These are phyloP conservation scores for Huntiella savannae DNA, from an alignment of 2,329 filamentous ascomycete genomes.

Conservation along the genomic window DNA sequence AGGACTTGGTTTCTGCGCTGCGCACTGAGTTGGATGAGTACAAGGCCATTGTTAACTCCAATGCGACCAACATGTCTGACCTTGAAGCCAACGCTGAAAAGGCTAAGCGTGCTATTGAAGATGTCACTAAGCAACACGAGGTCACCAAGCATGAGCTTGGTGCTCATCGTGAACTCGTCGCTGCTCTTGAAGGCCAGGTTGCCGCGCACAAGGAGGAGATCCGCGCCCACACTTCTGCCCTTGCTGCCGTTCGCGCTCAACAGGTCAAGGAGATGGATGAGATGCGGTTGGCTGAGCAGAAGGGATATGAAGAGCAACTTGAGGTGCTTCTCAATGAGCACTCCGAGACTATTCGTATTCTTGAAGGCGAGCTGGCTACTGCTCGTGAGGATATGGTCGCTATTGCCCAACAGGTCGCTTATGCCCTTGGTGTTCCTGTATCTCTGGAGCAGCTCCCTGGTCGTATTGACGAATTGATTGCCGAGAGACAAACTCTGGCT, in stretches of 20 bases:
- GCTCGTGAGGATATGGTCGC: constrained; percentile 48
- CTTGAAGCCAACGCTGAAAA: constrained; percentile 54
- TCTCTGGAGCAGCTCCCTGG: constrained; percentile 49
- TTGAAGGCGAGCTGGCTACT: constrained; percentile 44
- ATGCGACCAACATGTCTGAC: constrained; percentile 49
- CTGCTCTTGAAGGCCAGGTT: constrained; percentile 39
- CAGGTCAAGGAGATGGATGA: constrained; percentile 32
- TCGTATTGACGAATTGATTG: constrained; percentile 36
- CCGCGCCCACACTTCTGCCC: constrained; percentile 31
- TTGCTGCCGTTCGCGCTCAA: constrained; percentile 29
- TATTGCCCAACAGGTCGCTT: constrained; percentile 43
- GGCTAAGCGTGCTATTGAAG: constrained; percentile 24
- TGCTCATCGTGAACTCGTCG: constrained; percentile 28
- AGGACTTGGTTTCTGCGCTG: constrained; percentile 40
- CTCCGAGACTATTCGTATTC: constrained; percentile 31
- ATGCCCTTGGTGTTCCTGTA: constrained; percentile 40
- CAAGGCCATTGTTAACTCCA: constrained; percentile 50
- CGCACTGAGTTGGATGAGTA: constrained; percentile 66
- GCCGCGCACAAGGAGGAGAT: constrained; percentile 38
- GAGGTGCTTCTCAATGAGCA: constrained; percentile 41
- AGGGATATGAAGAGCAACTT: constrained; percentile 38
- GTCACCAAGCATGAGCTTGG: constrained; percentile 31
- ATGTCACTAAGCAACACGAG: constrained; percentile 37
- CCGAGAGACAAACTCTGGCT: constrained; percentile 30
- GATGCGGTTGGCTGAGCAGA: constrained; percentile 29